Percentiles rank a stretch among this genome's conserved stretches.
Evolutionary conservation across 2,329 filamentous ascomycete genomes (phyloP).

Genomic region (Xylogone sp.): DNA sequence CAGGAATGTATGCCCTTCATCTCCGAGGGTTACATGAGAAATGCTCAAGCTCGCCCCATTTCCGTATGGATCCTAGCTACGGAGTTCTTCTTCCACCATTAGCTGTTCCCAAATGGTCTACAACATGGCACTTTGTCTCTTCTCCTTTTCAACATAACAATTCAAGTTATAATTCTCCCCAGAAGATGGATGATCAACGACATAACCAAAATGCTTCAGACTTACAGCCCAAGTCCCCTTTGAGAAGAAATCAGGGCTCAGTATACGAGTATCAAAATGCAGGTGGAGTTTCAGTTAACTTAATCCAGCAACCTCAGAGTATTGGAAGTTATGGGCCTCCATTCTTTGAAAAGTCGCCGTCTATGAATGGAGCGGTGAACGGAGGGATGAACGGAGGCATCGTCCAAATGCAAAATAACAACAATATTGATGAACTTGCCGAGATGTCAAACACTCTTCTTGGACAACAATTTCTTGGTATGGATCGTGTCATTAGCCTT

Average conservation of each 20-base stretch:
- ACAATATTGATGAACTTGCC: conserved; percentile 1
- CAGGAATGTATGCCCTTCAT: conserved; percentile 5
- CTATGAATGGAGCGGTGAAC: not conserved
- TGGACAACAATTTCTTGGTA: conserved; percentile 12
- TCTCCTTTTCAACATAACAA: not conserved
- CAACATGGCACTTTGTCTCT: not conserved
- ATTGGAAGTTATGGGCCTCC: too few species aligned
- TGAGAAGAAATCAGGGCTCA: not conserved
- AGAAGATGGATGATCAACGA: not conserved
- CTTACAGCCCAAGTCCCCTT: not conserved
- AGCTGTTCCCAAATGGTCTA: not conserved
- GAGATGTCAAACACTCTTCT: conserved; percentile 4
- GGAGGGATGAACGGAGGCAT: not conserved
- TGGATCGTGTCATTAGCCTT: conserved; percentile 15
- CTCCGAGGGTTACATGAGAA: conserved; percentile 3
- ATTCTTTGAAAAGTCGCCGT: not conserved
- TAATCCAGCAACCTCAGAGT: too few species aligned
- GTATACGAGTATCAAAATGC: too few species aligned
- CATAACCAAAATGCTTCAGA: not conserved
- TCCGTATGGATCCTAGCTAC: conserved; percentile 1
- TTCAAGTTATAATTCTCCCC: not conserved
- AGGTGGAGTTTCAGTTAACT: too few species aligned
- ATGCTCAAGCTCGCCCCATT: conserved; percentile 1
- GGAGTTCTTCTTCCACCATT: not conserved
- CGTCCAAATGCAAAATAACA: not conserved